Percentiles rank a stretch among this genome's conserved stretches.
Evolutionary conservation across 805 yeast genomes (phyloP).

Genomic region (Sporopachydermia quercuum): DNA sequence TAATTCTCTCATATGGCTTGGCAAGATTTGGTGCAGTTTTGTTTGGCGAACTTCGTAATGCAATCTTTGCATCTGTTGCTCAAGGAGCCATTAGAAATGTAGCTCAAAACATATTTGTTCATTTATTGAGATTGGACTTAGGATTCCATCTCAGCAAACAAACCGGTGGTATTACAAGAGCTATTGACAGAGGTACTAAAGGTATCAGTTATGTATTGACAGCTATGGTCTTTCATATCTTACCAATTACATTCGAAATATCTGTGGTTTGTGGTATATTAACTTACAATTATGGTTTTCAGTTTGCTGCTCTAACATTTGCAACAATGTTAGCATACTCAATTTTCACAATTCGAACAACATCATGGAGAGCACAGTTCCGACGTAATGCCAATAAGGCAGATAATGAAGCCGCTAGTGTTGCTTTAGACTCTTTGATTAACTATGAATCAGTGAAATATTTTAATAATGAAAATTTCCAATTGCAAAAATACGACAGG

Average conservation of each 20-base stretch:
- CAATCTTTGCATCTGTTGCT: constrained; percentile 89
- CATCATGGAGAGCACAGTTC: constrained; percentile 92
- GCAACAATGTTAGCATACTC: constrained; percentile 84
- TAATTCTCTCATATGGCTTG: constrained; percentile 78
- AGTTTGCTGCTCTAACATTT: constrained; percentile 81
- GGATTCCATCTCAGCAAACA: constrained; percentile 84
- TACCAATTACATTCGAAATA: constrained; percentile 87
- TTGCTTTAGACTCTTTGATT: constrained; percentile 84
- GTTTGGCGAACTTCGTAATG: constrained; percentile 89
- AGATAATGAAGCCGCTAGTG: constrained; percentile 89
- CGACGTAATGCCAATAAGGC: constrained; percentile 83
- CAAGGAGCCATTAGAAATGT: constrained; percentile 87
- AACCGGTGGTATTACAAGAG: constrained; percentile 92
- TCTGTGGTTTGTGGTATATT: constrained; percentile 85
- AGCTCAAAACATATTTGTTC: constrained; percentile 75
- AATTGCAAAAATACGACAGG: constrained; percentile 62
- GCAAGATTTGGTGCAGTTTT: constrained; percentile 90
- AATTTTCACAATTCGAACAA: constrained; percentile 74
- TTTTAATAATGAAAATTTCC: constrained; percentile 79
- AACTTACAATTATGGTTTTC: constrained; percentile 80
- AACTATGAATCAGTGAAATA: constrained; percentile 91
- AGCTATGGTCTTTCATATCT: constrained; percentile 95
- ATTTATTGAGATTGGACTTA: constrained; percentile 69
- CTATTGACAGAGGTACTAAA: constrained; percentile 94
- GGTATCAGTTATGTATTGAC: constrained; percentile 87